Base-by-base conservation (phyloP, 768 basidiomycete species). In the Mycena rebaudengoi region DNA sequence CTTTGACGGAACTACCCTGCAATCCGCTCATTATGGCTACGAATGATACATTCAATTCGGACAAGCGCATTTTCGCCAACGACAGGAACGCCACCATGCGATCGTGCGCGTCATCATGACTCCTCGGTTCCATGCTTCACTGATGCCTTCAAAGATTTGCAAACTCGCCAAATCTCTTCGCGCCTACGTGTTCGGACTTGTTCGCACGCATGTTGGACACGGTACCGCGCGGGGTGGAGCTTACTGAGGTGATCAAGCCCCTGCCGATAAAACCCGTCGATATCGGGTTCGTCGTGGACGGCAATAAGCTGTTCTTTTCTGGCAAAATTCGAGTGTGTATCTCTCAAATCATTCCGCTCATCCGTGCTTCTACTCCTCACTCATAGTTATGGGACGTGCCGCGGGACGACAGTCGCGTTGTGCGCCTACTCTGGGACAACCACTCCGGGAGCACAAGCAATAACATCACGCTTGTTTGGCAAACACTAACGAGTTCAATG, bases 121-220 rank as follows among this genome's bases (percentile, higher is more conserved):
- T 11, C 28, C 20, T 29, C 30, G 25, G 20, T 29, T 5, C 2
- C n/a, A n/a, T 29, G 5, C 13, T 14, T 29, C n/a, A n/a, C n/a
- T n/a, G n/a, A n/a, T 26, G 5, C 21, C 40, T 10, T 10, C 28
- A 11, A 5, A 52, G 44, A 21, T 62, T 62, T 25, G 61, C 54
- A 2, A 43, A 28, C 21, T 52, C 44, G 1, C 21, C 59, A 16
- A 29, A 48, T 8, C 20, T 49, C 14, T 62, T 55, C 44, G 28
- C 51, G 18, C 43, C 61, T 11, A 52, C 50, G 28, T 62, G 61
- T 33, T 28, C 41, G 5, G 7, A 29, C 20, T 41, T 62, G 43
- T 33, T 62, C 16, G 52, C 45, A 26, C 52, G 61, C 3, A 62
- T 62, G 50, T n/a, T 62, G 4, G 49, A 62, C 32, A 62, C 60